These are phyloP conservation scores for Coemansia umbellata DNA, from an alignment of 192 early-diverging fungal genomes.

Conservation along the genomic window DNA sequence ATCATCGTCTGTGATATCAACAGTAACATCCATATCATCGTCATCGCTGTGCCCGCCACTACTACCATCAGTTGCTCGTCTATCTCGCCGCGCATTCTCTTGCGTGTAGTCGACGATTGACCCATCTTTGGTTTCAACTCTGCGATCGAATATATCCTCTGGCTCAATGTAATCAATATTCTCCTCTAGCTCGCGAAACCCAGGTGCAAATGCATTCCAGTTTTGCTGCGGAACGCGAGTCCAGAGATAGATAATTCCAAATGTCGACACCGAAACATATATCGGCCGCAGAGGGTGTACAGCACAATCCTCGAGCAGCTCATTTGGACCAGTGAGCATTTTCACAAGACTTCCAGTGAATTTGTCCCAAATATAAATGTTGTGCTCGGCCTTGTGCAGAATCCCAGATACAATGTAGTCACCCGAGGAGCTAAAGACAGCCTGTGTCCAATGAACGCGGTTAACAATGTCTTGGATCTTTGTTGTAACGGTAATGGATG, in stretches of 20 bases:
- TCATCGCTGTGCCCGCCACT: too few species aligned
- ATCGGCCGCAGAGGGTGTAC: constrained; percentile 87
- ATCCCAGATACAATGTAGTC: constrained; percentile 86
- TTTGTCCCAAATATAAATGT: constrained; percentile 95
- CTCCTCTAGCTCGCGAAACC: constrained; percentile 89
- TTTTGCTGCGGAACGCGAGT: constrained; percentile 68
- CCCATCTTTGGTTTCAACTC: constrained; percentile 8
- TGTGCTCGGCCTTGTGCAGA: constrained; percentile 82
- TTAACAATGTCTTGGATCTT: constrained; percentile 93
- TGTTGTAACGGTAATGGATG: constrained; percentile 40
- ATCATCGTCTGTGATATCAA: constrained; percentile 45
- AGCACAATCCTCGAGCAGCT: constrained; percentile 68
- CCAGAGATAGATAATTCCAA: constrained; percentile 89
- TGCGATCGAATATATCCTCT: constrained; percentile 89
- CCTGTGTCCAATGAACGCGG: constrained; percentile 82
- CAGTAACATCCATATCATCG: constrained; percentile 12
- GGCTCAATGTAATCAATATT: constrained; percentile 91
- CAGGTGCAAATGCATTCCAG: constrained; percentile 93
- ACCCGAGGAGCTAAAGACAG: constrained; percentile 81
- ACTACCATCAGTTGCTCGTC: not conserved
- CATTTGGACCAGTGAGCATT: constrained; percentile 86
- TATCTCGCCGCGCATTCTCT: constrained; percentile 11
- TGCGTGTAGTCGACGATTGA: constrained; percentile 20
- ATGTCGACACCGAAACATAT: constrained; percentile 74
- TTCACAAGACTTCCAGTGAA: constrained; percentile 77